Evolutionary conservation across 345 rosid genomes (phyloP).

Genomic region (Anacardium occidentale): DNA sequence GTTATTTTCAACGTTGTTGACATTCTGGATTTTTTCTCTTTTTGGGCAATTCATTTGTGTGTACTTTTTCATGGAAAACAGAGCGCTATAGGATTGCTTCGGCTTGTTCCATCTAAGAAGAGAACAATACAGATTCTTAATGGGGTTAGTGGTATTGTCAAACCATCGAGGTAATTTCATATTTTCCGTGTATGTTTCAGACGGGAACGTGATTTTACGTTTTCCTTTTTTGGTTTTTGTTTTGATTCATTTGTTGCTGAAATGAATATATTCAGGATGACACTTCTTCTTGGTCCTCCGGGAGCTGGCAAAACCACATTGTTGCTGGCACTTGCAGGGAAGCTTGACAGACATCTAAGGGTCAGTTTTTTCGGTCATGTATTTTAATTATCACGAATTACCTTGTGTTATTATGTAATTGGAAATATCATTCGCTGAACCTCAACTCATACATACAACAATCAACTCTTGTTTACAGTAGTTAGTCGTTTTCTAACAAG

Average conservation of each 20-base stretch:
- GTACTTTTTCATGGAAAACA: slow-evolving; percentile 17
- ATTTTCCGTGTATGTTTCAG: neutral
- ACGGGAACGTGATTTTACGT: neutral
- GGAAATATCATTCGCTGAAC: no score
- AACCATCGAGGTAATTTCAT: slow-evolving; percentile 70
- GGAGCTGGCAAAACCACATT: slow-evolving; percentile 86
- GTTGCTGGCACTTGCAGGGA: slow-evolving; percentile 71
- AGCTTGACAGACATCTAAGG: slow-evolving; percentile 57
- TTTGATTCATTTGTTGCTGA: neutral
- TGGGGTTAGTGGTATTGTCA: slow-evolving; percentile 64
- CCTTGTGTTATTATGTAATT: no score
- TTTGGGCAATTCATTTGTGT: no score
- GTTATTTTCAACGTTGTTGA: neutral
- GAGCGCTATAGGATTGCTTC: slow-evolving; percentile 53
- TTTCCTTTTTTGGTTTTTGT: neutral
- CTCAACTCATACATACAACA: no score
- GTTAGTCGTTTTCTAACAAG: no score
- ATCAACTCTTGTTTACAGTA: no score
- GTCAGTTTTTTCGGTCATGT: slow-evolving; percentile 31
- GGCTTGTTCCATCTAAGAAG: slow-evolving; percentile 74
- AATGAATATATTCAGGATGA: slow-evolving; percentile 55
- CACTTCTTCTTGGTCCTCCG: slow-evolving; percentile 88
- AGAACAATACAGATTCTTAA: slow-evolving; percentile 68
- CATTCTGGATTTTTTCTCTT: no score
- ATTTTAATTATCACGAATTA: neutral